A percentile compares a stretch with the other conserved stretches of the same genome.
phyloP scores from a whole-genome alignment of 1,284 basidiomycete species.

The Marasmius oreades region DNA sequence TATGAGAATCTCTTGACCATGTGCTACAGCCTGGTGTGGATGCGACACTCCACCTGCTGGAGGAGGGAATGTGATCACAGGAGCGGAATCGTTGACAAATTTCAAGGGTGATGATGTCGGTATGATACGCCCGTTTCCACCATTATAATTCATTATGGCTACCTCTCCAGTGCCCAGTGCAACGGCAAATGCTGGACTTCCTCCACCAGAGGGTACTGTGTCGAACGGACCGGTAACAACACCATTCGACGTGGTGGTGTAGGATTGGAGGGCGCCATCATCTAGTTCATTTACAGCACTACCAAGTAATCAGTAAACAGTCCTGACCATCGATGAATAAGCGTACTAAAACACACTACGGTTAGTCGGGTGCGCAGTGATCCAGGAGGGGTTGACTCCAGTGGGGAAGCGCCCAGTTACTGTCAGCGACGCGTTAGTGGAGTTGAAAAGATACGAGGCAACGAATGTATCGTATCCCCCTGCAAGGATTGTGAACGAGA shows the following conservation, averaged over 20 bases:
- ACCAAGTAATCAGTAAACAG: slow-evolving; percentile 11
- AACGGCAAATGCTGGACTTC: slow-evolving; percentile 45
- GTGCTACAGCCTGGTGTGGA: slow-evolving; percentile 61
- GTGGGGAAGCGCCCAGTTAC: slow-evolving; percentile 3
- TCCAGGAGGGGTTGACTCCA: slow-evolving; percentile 57
- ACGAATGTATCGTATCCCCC: slow-evolving; percentile 14
- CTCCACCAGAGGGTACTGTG: slow-evolving; percentile 47
- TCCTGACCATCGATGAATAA: background rate
- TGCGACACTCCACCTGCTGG: slow-evolving; percentile 43
- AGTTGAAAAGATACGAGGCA: slow-evolving; percentile 12
- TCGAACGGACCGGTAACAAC: slow-evolving; percentile 42
- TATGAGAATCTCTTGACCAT: slow-evolving; percentile 51
- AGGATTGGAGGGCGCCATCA: slow-evolving; percentile 51
- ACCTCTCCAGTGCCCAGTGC: slow-evolving; percentile 54
- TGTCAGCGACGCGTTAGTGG: slow-evolving; percentile 5
- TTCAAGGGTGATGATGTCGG: slow-evolving; percentile 34
- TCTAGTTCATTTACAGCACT: slow-evolving; percentile 56
- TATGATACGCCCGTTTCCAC: slow-evolving; percentile 55
- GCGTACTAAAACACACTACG: slow-evolving; percentile 26
- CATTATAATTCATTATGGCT: slow-evolving; percentile 56
- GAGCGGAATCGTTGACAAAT: slow-evolving; percentile 36
- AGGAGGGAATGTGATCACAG: slow-evolving; percentile 50
- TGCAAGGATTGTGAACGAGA: slow-evolving; percentile 14
- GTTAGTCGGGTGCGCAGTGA: slow-evolving; percentile 50
- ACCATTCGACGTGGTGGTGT: slow-evolving; percentile 43